These are phyloP conservation scores for Glonium stellatum DNA, from an alignment of 495 filamentous ascomycete genomes.

Conservation along the genomic window DNA sequence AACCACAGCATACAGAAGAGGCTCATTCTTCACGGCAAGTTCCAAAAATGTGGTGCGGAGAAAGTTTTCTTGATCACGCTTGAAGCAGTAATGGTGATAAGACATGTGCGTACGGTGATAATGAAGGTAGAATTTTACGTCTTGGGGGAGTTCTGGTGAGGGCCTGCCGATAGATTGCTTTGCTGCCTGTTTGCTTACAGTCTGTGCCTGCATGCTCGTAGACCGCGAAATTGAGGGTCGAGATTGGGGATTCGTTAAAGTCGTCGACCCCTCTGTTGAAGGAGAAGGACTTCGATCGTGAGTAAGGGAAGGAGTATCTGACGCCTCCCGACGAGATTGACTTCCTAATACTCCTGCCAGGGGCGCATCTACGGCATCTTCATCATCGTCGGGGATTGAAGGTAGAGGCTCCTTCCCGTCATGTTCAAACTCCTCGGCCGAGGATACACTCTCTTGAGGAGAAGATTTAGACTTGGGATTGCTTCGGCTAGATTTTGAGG, in stretches of 20 bases:
- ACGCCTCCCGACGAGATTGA: constrained; percentile 23
- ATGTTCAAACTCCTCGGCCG: constrained; percentile 49
- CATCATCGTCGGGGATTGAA: constrained; percentile 62
- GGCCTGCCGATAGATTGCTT: constrained; percentile 2
- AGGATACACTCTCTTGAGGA: constrained; percentile 40
- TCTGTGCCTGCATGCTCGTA: constrained; percentile 11
- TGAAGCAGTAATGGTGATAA: constrained; percentile 73
- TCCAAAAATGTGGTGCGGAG: constrained; percentile 63
- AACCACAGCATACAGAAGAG: constrained; percentile 81
- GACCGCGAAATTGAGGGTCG: constrained; percentile 16
- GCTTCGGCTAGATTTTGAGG: constrained; percentile 38
- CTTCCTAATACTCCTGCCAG: constrained; percentile 30
- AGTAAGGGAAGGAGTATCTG: constrained; percentile 30
- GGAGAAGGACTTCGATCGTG: constrained; percentile 32
- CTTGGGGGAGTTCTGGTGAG: constrained; percentile 30
- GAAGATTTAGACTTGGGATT: constrained; percentile 37
- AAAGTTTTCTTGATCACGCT: constrained; percentile 59
- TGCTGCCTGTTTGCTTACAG: constrained; percentile 16
- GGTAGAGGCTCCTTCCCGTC: constrained; percentile 49
- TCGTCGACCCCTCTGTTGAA: constrained; percentile 30
- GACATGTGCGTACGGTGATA: constrained; percentile 71
- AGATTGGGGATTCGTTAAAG: background rate
- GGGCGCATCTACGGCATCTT: constrained; percentile 40
- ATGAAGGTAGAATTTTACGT: constrained; percentile 69
- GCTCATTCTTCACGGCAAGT: constrained; percentile 68